A percentile compares a stretch with the other conserved stretches of the same genome.
Evolutionary conservation across 371 early-diverging fungal species (phyloP).

Genomic region (Mycotypha africana): DNA sequence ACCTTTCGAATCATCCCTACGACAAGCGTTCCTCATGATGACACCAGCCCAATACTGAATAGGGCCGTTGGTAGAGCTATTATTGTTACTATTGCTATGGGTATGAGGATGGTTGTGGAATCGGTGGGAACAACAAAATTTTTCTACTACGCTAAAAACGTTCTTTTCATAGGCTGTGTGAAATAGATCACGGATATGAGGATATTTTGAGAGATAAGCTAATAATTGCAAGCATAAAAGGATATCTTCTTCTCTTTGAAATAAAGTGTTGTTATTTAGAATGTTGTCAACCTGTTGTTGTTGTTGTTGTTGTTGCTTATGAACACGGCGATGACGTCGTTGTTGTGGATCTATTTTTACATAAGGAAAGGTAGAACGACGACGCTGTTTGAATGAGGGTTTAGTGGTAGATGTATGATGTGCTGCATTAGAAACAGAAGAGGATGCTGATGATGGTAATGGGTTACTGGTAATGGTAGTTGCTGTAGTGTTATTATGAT

Average conservation of each 20-base stretch:
- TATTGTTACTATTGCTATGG: no score
- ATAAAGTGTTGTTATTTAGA: no score
- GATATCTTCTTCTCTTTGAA: slow-evolving; percentile 80
- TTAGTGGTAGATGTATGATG: not conserved
- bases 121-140: slow-evolving; percentile 65
- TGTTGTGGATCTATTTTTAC: slow-evolving; percentile 24
- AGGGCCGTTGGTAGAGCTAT: no score
- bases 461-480: no score
- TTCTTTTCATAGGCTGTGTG: slow-evolving; percentile 56
- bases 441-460: not conserved
- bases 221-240: slow-evolving; percentile 80
- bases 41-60: slow-evolving; percentile 77
- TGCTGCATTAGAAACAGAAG: not conserved
- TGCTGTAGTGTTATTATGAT: no score
- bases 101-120: no score
- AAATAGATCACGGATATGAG: slow-evolving; percentile 61
- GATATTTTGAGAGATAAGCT: slow-evolving; percentile 84
- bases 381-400: slow-evolving; percentile 3
- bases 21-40: slow-evolving; percentile 77
- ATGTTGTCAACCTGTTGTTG: not conserved
- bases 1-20: slow-evolving; percentile 66
- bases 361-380: slow-evolving; percentile 39
- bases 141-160: slow-evolving; percentile 72
- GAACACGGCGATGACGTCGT: slow-evolving; percentile 26
- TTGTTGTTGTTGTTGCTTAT: slow-evolving; percentile 20